Percentiles rank a stretch among this genome's conserved stretches.
phyloP scores from a whole-genome alignment of 495 filamentous ascomycete species.

The Aspergillus conjunctus region DNA sequence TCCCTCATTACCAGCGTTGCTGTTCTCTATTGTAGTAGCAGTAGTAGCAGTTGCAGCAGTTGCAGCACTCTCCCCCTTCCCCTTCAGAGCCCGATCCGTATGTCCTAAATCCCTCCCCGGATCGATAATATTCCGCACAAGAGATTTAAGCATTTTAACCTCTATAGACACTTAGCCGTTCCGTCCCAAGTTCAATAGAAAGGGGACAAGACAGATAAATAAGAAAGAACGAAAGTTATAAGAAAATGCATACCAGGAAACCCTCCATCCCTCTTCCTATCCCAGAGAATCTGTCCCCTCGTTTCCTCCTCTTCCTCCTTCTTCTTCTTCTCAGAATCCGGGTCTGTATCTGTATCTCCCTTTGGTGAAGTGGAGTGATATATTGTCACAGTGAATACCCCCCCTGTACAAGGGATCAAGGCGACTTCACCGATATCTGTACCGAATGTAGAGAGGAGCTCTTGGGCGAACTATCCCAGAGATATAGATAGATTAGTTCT shows the following conservation, averaged over 20 bases:
- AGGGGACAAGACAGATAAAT: neutral
- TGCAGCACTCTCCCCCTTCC: too few species aligned
- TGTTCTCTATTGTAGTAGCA: neutral
- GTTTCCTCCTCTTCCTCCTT: slow-evolving; percentile 23
- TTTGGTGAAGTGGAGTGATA: slow-evolving; percentile 32
- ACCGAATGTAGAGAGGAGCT: slow-evolving; percentile 94
- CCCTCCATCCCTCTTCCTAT: slow-evolving; percentile 82
- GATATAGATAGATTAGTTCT: neutral
- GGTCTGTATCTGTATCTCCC: neutral
- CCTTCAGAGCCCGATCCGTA: slow-evolving; percentile 59
- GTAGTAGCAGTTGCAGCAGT: neutral
- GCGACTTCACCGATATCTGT: slow-evolving; percentile 86
- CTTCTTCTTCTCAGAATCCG: neutral
- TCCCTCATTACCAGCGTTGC: neutral
- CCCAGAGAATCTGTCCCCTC: slow-evolving; percentile 69
- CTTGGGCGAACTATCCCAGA: slow-evolving; percentile 77
- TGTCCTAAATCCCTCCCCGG: slow-evolving; percentile 80
- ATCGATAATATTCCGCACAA: slow-evolving; percentile 82
- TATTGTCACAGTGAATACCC: slow-evolving; percentile 75
- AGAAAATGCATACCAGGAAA: slow-evolving; percentile 73
- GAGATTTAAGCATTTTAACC: slow-evolving; percentile 84
- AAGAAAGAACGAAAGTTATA: slow-evolving; percentile 13
- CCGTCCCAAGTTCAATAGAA: neutral
- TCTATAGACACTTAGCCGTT: slow-evolving; percentile 49
- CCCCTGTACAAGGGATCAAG: slow-evolving; percentile 84